Conservation (phyloP, 2,329 filamentous ascomycete species). For the Aureobasidium sp. region DNA sequence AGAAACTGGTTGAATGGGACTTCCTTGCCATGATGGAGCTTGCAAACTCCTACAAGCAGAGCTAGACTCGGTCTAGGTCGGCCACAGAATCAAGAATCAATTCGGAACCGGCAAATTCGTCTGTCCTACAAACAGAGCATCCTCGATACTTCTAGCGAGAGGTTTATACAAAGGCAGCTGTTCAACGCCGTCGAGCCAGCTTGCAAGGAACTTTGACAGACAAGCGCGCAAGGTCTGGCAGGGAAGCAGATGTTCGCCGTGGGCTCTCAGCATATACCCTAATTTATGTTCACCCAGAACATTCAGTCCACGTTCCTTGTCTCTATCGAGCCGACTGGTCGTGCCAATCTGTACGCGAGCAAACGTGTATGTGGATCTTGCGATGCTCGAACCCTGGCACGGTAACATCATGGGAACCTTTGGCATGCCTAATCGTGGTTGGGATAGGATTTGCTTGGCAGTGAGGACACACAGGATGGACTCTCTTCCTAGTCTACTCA, state of each 20-base stretch:
- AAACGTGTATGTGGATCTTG: too few species aligned
- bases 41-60: constrained; percentile 6
- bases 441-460: too few species aligned
- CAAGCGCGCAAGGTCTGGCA: too few species aligned
- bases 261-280: too few species aligned
- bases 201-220: too few species aligned
- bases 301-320: background rate
- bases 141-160: background rate
- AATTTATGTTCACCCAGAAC: background rate
- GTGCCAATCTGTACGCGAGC: background rate
- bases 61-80: background rate
- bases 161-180: too few species aligned
- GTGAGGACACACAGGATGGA: background rate
- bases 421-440: background rate
- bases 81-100: background rate
- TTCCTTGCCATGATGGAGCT: background rate
- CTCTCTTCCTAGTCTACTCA: background rate
- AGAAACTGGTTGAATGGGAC: background rate
- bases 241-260: too few species aligned
- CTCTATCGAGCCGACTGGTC: background rate
- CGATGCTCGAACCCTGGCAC: background rate
- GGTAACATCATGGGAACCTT: background rate
- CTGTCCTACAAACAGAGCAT: background rate
- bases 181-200: too few species aligned
- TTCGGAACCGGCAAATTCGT: too few species aligned